A percentile compares a stretch with the other conserved stretches of the same genome.
Conservation (phyloP, 768 basidiomycete species). For the Suillus subluteus region DNA sequence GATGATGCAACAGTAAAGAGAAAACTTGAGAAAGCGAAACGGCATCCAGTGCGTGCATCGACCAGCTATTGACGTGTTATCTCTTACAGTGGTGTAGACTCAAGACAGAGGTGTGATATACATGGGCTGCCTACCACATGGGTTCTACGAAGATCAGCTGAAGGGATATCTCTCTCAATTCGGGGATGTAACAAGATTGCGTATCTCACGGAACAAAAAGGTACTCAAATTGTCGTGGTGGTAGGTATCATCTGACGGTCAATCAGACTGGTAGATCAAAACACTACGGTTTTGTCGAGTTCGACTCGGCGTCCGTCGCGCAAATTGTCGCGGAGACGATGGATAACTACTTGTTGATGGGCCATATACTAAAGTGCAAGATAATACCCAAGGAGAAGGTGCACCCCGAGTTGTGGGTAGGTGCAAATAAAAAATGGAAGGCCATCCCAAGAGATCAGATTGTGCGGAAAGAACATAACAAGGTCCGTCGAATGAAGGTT, state of each 20-base stretch:
- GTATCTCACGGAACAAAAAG: conserved; percentile 93
- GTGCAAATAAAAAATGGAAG: conserved; percentile 94
- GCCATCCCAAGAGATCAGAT: conserved; percentile 74
- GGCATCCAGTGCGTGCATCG: conserved; percentile 59
- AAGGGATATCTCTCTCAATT: conserved; percentile 94
- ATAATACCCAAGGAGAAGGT: conserved; percentile 87
- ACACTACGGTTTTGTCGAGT: conserved; percentile 97
- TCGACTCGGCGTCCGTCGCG: conserved; percentile 86
- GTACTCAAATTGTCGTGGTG: conserved; percentile 38
- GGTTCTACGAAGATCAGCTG: conserved; percentile 96
- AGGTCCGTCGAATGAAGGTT: conserved; percentile 50
- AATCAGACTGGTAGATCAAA: conserved; percentile 90
- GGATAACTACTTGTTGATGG: conserved; percentile 97
- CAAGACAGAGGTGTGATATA: conserved; percentile 84
- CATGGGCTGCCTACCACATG: conserved; percentile 92
- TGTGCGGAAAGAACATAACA: conserved; percentile 77
- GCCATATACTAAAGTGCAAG: conserved; percentile 91
- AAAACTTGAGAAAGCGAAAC: conserved; percentile 61
- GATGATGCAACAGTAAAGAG: conserved; percentile 80
- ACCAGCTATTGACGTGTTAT: not conserved
- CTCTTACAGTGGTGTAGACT: conserved; percentile 26
- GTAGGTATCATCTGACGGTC: not conserved
- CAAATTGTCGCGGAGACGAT: conserved; percentile 97
- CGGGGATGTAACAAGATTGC: conserved; percentile 83
- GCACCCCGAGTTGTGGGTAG: conserved; percentile 94